A percentile compares a stretch with the other conserved stretches of the same genome.
phyloP scores from a whole-genome alignment of 345 rosid species.

The Salix purpurea region DNA sequence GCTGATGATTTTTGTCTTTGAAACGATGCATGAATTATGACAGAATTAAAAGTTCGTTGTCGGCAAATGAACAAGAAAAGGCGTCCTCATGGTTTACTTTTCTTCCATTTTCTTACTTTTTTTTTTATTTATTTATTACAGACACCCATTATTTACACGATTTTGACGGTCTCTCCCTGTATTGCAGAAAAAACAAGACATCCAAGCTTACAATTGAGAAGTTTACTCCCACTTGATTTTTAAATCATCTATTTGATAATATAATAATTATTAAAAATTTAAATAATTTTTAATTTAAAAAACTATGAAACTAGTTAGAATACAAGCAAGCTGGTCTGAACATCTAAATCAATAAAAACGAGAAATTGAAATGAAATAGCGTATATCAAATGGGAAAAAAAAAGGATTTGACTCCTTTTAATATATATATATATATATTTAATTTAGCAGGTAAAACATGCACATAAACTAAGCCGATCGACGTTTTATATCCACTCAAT shows the following conservation, averaged over 20 bases:
- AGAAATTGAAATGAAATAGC: neutral
- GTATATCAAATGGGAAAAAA: neutral
- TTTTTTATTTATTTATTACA: neutral
- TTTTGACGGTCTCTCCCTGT: too few species aligned
- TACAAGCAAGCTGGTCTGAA: fast-evolving
- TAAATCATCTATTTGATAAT: too few species aligned
- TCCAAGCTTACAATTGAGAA: too few species aligned
- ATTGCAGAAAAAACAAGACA: neutral
- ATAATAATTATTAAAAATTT: too few species aligned
- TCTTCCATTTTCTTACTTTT: fast-evolving
- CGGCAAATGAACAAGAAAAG: neutral
- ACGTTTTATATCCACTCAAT: neutral
- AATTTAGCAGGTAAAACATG: too few species aligned
- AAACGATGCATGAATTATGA: neutral
- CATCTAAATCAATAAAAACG: neutral
- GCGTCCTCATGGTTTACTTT: neutral
- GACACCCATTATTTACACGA: neutral
- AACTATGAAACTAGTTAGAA: fast-evolving
- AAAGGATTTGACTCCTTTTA: neutral
- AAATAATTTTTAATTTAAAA: too few species aligned
- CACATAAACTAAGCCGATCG: neutral
- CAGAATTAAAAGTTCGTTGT: neutral
- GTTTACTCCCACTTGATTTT: too few species aligned
- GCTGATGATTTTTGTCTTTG: too few species aligned
- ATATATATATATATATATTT: too few species aligned